Percentiles rank a stretch among this genome's conserved stretches.
Evolutionary conservation across 2,329 filamentous ascomycete genomes (phyloP).

Genomic region (Cladosporium colombiae): DNA sequence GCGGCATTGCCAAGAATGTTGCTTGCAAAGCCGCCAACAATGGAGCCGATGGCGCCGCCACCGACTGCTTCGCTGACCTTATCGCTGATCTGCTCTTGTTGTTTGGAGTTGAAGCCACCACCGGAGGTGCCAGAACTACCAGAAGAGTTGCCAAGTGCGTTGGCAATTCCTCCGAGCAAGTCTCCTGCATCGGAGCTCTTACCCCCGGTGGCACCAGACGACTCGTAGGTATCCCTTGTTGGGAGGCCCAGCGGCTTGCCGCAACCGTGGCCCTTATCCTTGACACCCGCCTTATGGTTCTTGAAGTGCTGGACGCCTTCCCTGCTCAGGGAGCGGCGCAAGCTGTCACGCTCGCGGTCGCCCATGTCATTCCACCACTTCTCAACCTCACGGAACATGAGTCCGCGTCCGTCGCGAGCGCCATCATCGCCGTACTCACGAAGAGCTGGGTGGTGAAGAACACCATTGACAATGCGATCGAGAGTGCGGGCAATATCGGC

Average conservation of each 20-base stretch:
- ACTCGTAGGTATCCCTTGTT: conserved; percentile 52
- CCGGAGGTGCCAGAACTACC: conserved; percentile 43
- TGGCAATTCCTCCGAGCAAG: conserved; percentile 17
- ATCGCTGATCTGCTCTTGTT: conserved; percentile 46
- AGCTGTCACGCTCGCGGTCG: conserved; percentile 62
- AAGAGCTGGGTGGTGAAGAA: conserved; percentile 86
- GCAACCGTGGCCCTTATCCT: conserved; percentile 84
- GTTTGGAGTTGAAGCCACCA: conserved; percentile 30
- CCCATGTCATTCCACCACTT: conserved; percentile 77
- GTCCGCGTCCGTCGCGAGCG: conserved; percentile 67
- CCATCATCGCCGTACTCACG: conserved; percentile 70
- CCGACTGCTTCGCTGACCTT: conserved; percentile 61
- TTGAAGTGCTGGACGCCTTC: conserved; percentile 73
- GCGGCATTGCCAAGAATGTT: conserved; percentile 56
- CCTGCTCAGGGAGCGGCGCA: conserved; percentile 74
- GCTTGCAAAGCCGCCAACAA: conserved; percentile 68
- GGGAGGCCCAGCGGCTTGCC: conserved; percentile 77
- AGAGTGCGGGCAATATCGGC: conserved; percentile 70
- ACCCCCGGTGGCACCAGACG: conserved; percentile 49
- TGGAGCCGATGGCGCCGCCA: conserved; percentile 66
- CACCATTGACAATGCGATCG: conserved; percentile 74
- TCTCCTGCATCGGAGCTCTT: neutral
- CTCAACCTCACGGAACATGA: conserved; percentile 79
- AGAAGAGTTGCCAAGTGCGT: neutral
- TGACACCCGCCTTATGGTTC: conserved; percentile 84